Conservation (phyloP, 1,284 basidiomycete genomes). For the Phylloporus gajari region DNA sequence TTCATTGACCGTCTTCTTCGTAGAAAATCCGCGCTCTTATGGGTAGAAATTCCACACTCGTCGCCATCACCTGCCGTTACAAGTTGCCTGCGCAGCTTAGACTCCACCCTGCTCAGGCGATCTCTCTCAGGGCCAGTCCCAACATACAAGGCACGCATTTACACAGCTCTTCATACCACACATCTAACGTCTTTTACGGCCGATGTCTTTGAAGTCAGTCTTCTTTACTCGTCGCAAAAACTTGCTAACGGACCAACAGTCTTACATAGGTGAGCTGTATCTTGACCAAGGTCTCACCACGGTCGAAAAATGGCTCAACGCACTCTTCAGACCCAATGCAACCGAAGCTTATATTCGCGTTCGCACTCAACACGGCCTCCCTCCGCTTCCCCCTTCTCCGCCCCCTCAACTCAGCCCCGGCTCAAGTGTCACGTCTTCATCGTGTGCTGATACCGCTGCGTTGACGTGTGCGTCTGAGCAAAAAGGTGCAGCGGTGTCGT, state of each 20-base stretch:
- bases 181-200: constrained; percentile 53
- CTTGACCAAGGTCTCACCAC: constrained; percentile 69
- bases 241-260: constrained; percentile 51
- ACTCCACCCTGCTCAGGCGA: constrained; percentile 74
- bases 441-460: too few relatives aligned
- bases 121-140: constrained; percentile 70
- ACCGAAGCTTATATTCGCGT: constrained; percentile 68
- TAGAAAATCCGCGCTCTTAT: constrained; percentile 81
- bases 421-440: too few relatives aligned
- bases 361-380: constrained; percentile 69
- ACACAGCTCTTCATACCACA: constrained; percentile 5
- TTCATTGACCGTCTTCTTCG: too few relatives aligned
- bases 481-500: too few relatives aligned
- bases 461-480: too few relatives aligned
- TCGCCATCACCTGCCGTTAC: constrained; percentile 73
- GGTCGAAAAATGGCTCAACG: constrained; percentile 66
- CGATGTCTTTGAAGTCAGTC: constrained; percentile 76
- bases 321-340: constrained; percentile 71
- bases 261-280: constrained; percentile 79
- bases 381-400: not conserved
- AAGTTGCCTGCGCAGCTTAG: constrained; percentile 66
- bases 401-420: constrained; percentile 15
- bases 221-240: not conserved
- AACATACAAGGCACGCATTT: constrained; percentile 72
- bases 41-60: constrained; percentile 77